A percentile compares a stretch with the other conserved stretches of the same genome.
These are phyloP conservation scores for Clonostachys byssicola DNA, from an alignment of 2,329 filamentous ascomycete species.

Conservation along the genomic window DNA sequence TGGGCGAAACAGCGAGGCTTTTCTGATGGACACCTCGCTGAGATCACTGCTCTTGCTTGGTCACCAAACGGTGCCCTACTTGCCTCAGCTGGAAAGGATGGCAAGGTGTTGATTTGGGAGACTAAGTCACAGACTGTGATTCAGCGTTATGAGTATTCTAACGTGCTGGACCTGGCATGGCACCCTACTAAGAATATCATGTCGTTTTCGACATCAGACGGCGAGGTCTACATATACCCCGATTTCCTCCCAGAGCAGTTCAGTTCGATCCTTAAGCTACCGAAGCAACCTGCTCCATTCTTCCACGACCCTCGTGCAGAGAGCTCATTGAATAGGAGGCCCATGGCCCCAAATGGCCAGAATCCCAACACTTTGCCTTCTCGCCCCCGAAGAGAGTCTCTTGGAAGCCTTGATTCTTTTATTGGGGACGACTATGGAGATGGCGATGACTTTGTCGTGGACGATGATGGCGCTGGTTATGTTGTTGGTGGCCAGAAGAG, in stretches of 20 bases:
- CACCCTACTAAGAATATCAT: slow-evolving; percentile 85
- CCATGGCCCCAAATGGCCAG: slow-evolving; percentile 49
- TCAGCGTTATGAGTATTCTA: slow-evolving; percentile 73
- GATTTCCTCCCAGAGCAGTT: slow-evolving; percentile 61
- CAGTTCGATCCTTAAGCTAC: slow-evolving; percentile 49
- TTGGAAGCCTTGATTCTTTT: slow-evolving; percentile 81
- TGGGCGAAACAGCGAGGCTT: slow-evolving; percentile 86
- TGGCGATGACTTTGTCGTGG: slow-evolving; percentile 81
- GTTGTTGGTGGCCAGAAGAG: slow-evolving; percentile 54
- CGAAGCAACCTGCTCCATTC: slow-evolving; percentile 74
- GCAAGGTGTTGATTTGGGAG: slow-evolving; percentile 80
- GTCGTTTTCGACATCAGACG: slow-evolving; percentile 88
- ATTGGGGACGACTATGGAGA: slow-evolving; percentile 56
- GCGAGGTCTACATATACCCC: slow-evolving; percentile 87
- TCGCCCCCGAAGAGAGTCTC: slow-evolving; percentile 55
- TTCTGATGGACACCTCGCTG: slow-evolving; percentile 71
- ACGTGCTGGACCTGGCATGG: slow-evolving; percentile 85
- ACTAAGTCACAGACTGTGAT: slow-evolving; percentile 81
- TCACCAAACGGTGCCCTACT: slow-evolving; percentile 91
- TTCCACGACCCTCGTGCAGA: slow-evolving; percentile 76
- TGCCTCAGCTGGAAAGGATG: slow-evolving; percentile 64
- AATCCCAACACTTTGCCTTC: slow-evolving; percentile 42
- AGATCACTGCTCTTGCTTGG: slow-evolving; percentile 87
- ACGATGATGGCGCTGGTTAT: slow-evolving; percentile 94
- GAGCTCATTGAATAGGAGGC: slow-evolving; percentile 59